These are phyloP conservation scores for Xylariaceae sp. DNA, from an alignment of 2,329 filamentous ascomycete genomes.

Conservation along the genomic window DNA sequence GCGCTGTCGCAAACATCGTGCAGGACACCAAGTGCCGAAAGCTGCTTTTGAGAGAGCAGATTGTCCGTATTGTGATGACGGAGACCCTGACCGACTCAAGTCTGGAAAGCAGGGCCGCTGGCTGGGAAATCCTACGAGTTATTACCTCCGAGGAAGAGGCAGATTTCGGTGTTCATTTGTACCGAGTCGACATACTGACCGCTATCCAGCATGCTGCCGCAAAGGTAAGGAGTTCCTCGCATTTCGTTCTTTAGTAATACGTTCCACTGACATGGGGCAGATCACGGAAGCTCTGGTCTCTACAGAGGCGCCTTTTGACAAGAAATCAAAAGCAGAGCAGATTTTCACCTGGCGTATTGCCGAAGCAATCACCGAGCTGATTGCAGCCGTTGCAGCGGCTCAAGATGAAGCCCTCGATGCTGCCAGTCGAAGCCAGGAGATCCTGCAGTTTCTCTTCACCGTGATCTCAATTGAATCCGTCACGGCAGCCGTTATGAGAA, in stretches of 20 bases:
- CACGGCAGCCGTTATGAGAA: slow-evolving; percentile 41
- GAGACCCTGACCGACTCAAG: slow-evolving; percentile 60
- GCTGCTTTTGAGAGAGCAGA: slow-evolving; percentile 59
- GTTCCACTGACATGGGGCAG: slow-evolving; percentile 28
- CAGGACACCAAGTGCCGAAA: slow-evolving; percentile 59
- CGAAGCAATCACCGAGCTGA: slow-evolving; percentile 48
- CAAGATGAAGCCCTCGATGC: slow-evolving; percentile 55
- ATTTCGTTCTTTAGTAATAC: not conserved
- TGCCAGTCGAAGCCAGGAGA: slow-evolving; percentile 44
- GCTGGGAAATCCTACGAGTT: slow-evolving; percentile 61
- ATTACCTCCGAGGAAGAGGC: slow-evolving; percentile 59
- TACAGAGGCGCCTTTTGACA: slow-evolving; percentile 40
- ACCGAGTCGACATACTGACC: slow-evolving; percentile 55
- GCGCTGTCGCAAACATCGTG: slow-evolving; percentile 56
- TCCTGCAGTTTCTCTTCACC: slow-evolving; percentile 51
- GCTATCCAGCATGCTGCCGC: slow-evolving; percentile 53
- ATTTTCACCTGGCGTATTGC: slow-evolving; percentile 49
- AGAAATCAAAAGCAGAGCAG: slow-evolving; percentile 49
- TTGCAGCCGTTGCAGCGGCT: slow-evolving; percentile 52
- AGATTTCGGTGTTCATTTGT: slow-evolving; percentile 63
- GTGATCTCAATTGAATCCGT: slow-evolving; percentile 40
- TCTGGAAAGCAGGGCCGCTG: slow-evolving; percentile 58
- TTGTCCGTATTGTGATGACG: slow-evolving; percentile 57
- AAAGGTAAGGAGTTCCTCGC: slow-evolving; percentile 38
- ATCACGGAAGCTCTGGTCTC: slow-evolving; percentile 39